phyloP scores from a whole-genome alignment of 2,329 filamentous ascomycete genomes.

The Aureobasidium mangrovei region DNA sequence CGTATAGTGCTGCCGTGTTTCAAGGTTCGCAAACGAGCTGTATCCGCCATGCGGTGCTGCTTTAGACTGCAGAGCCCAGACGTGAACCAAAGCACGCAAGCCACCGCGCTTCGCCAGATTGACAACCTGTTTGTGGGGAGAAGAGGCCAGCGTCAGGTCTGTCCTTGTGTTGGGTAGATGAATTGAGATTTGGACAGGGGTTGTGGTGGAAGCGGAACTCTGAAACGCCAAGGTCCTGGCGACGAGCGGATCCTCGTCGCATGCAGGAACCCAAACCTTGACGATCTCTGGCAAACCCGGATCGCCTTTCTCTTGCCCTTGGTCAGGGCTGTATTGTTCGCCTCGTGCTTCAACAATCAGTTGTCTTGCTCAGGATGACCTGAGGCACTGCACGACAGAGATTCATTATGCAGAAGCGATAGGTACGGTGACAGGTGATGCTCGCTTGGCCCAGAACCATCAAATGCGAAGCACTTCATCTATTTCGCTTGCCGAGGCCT shows the following conservation, averaged over 20 bases:
- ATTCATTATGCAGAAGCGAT: too few relatives aligned
- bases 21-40: background rate
- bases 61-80: background rate
- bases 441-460: background rate
- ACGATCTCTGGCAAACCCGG: background rate
- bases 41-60: background rate
- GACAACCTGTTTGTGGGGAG: background rate
- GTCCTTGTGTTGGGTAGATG: conserved; percentile 1
- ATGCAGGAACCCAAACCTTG: conserved; percentile 9
- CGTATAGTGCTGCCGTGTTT: conserved; percentile 8
- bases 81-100: conserved; percentile 6
- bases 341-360: too few relatives aligned
- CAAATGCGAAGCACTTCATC: background rate
- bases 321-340: too few relatives aligned
- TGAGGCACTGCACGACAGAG: too few relatives aligned
- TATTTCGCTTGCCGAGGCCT: conserved; percentile 2
- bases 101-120: background rate
- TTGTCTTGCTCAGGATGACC: too few relatives aligned
- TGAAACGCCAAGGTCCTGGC: conserved; percentile 10
- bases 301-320: background rate
- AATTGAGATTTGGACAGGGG: conserved; percentile 1
- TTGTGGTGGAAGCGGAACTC: background rate
- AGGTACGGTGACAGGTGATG: background rate
- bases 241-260: background rate
- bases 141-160: background rate